phyloP scores from a whole-genome alignment of 108 stramenopile genomes.

The Discostella stelligeroides region DNA sequence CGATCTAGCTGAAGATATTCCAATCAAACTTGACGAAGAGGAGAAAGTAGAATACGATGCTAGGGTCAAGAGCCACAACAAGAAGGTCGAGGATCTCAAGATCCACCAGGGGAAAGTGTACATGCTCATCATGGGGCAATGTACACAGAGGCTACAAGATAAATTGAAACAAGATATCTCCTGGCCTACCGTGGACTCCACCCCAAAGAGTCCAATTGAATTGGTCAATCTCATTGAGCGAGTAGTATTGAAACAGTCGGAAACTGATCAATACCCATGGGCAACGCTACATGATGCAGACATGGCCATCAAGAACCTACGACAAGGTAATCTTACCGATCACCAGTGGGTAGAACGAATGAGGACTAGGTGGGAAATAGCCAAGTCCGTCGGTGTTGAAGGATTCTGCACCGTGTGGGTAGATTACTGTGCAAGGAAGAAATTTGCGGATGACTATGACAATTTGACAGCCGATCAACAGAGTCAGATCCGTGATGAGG shows the following conservation, averaged over 20 bases:
- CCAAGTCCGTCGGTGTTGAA: no score
- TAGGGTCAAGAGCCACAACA: neutral
- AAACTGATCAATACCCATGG: neutral
- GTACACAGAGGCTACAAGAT: no score
- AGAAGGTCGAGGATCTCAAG: neutral
- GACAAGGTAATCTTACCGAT: neutral
- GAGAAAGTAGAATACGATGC: no score
- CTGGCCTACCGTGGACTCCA: neutral
- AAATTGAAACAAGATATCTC: neutral
- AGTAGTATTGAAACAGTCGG: no score
- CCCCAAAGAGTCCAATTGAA: neutral
- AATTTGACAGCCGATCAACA: neutral
- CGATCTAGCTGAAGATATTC: neutral
- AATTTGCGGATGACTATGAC: neutral
- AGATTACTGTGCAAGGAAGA: neutral
- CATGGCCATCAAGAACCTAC: no score
- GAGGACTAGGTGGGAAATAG: no score
- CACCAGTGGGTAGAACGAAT: no score
- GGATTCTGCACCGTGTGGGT: neutral
- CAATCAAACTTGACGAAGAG: neutral
- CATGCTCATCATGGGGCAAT: no score
- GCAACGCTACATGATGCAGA: no score
- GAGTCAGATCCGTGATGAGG: neutral
- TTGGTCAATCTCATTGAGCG: neutral
- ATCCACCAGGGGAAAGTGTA: constrained; percentile 7